Base-by-base conservation (phyloP, 2,329 filamentous ascomycete species). In the Kalmusia sp. region DNA sequence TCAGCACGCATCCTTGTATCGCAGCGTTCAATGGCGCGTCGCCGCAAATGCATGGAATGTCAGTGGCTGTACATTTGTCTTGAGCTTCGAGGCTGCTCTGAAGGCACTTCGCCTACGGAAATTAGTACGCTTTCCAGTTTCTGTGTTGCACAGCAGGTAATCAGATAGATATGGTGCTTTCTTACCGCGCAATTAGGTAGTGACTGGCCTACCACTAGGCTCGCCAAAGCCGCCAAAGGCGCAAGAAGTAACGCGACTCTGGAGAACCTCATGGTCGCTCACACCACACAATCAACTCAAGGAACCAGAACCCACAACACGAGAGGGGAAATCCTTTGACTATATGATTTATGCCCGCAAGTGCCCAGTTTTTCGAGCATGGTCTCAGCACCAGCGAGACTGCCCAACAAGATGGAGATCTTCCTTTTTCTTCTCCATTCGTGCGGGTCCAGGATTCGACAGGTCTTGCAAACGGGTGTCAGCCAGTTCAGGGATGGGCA, bases 21-120 rank as follows among this genome's bases (percentile, higher is more conserved):
- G 52, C 43, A 9, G 27, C 25, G n/a, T 52, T 57, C 14, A 60
- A 34, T 2, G 43, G 35, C 22, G 12, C 17, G 38, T 52, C 44
- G 21, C 24, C 49, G 35, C 54, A 62, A 22, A 62, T 57, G 22
- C 57, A 62, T 21, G 44, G 22, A 3, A 47, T 43, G 46, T 62
- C 51, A n/a, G 44, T 47, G 15, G 44, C 22, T 28, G 22, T 21
- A 15, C 33, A 47, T 25, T 37, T 28, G 24, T 30, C 31, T 8
- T 35, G 33, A 15, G 24, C 33, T 28, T 21, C 25, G 22, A 47
- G 44, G 14, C 44, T 47, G 44, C n/a, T 24, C 24, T 38, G 31
- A 27, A 47, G 44, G 17, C 44, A 47, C 25, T 28, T 47, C 5
- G 33, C 24, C 44, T 47, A 24, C 15, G 14, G 7, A 11, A 6